Conservation (phyloP, 495 filamentous ascomycete species). For the Stereocaulon alpinum region DNA sequence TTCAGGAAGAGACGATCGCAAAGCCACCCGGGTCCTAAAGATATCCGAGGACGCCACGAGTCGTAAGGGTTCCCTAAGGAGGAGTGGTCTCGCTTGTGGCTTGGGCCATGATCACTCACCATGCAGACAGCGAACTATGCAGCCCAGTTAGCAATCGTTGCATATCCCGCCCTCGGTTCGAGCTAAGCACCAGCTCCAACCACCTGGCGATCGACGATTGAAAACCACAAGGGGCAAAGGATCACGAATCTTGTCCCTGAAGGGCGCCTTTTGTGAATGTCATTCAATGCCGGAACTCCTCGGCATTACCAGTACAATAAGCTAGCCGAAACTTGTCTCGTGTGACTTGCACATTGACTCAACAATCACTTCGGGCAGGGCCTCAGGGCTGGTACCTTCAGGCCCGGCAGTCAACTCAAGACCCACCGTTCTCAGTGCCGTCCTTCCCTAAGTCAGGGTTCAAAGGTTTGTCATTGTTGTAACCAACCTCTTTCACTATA, state of each 20-base stretch:
- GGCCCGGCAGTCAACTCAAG: background rate
- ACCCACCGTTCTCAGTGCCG: conserved; percentile 13
- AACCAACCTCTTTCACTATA: conserved; percentile 86
- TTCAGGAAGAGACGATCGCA: background rate
- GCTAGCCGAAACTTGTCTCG: too few species aligned
- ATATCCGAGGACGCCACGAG: background rate
- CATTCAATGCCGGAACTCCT: too few species aligned
- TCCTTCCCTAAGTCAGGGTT: conserved; percentile 33
- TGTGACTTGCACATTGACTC: too few species aligned
- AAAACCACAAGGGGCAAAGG: background rate
- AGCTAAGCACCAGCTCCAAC: background rate
- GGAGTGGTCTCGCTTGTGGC: background rate
- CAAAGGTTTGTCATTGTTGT: conserved; percentile 56
- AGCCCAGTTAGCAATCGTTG: too few species aligned
- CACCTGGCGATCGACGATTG: background rate
- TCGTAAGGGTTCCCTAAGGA: background rate
- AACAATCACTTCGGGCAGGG: too few species aligned
- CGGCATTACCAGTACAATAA: too few species aligned
- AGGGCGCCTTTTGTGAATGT: background rate
- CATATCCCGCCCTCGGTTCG: background rate
- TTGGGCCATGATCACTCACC: too few species aligned
- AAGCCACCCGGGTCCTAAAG: background rate
- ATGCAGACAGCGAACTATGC: too few species aligned
- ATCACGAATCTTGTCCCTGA: background rate
- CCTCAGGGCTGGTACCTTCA: background rate